A percentile compares a stretch with the other conserved stretches of the same genome.
These are phyloP conservation scores for Omphalotus olearius DNA, from an alignment of 1,284 basidiomycete genomes.

Conservation along the genomic window DNA sequence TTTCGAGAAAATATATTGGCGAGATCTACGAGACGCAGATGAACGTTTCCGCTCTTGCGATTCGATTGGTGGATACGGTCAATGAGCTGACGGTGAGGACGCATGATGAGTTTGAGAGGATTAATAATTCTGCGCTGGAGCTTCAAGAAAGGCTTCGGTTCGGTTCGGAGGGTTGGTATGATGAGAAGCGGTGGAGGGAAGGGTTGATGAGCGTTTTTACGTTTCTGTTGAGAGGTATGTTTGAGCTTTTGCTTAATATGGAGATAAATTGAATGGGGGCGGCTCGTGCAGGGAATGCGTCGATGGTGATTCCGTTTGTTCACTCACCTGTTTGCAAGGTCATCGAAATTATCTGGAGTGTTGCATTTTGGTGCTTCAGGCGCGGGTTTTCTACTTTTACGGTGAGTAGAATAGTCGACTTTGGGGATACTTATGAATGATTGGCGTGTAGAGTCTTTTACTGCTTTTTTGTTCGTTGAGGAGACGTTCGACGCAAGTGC, in stretches of 20 bases:
- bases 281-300: background rate
- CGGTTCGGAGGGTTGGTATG: background rate
- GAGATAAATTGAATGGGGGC: background rate
- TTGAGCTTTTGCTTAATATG: too few relatives aligned
- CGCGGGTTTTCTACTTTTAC: conserved; percentile 3
- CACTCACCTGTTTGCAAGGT: conserved; percentile 3
- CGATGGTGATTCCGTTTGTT: background rate
- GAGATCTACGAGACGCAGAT: conserved; percentile 6
- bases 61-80: background rate
- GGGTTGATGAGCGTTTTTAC: background rate
- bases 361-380: background rate
- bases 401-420: conserved; percentile 2
- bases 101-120: conserved; percentile 1
- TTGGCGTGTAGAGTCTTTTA: background rate
- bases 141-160: conserved; percentile 2
- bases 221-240: conserved; percentile 3
- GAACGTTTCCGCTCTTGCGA: background rate
- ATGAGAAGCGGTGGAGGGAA: conserved; percentile 8
- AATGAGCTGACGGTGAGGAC: background rate
- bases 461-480: background rate
- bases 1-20: background rate
- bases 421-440: background rate
- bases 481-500: background rate
- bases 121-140: background rate
- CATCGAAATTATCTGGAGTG: background rate